Percentiles rank a stretch among this genome's conserved stretches.
Evolutionary conservation across 805 yeast genomes (phyloP).

Genomic region (Hanseniaspora jakobsenii): DNA sequence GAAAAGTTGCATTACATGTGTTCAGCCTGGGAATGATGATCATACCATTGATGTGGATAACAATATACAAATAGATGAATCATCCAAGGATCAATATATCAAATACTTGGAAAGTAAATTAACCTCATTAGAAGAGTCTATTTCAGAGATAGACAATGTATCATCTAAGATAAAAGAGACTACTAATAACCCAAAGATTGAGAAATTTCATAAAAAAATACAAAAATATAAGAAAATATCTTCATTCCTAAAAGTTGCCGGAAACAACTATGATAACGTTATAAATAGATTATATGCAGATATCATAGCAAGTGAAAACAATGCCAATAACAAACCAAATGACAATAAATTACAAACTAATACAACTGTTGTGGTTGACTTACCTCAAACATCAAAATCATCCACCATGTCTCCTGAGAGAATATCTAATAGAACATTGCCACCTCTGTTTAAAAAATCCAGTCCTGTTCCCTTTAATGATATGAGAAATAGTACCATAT

Average conservation of each 20-base stretch:
- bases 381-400: constrained; percentile 5
- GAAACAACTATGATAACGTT: constrained; percentile 8
- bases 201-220: constrained; percentile 26
- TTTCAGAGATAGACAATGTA: constrained; percentile 28
- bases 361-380: background rate
- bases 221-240: constrained; percentile 31
- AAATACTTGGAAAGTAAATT: constrained; percentile 44
- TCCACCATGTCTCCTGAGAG: constrained; percentile 14
- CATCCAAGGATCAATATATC: constrained; percentile 45
- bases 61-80: constrained; percentile 28
- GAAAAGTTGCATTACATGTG: constrained; percentile 49
- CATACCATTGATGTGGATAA: no score
- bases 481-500: constrained; percentile 14
- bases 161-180: constrained; percentile 44
- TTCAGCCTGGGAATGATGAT: constrained; percentile 52
- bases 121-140: constrained; percentile 37
- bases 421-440: constrained; percentile 15
- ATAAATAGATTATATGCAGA: constrained; percentile 4
- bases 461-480: constrained; percentile 1
- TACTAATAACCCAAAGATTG: constrained; percentile 27
- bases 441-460: constrained; percentile 10
- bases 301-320: background rate
- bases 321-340: background rate
- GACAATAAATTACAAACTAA: background rate
- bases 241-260: constrained; percentile 24